Percentiles rank a stretch among this genome's conserved stretches.
Evolutionary conservation across 805 yeast genomes (phyloP).

Genomic region (Pichia phayaonensis): DNA sequence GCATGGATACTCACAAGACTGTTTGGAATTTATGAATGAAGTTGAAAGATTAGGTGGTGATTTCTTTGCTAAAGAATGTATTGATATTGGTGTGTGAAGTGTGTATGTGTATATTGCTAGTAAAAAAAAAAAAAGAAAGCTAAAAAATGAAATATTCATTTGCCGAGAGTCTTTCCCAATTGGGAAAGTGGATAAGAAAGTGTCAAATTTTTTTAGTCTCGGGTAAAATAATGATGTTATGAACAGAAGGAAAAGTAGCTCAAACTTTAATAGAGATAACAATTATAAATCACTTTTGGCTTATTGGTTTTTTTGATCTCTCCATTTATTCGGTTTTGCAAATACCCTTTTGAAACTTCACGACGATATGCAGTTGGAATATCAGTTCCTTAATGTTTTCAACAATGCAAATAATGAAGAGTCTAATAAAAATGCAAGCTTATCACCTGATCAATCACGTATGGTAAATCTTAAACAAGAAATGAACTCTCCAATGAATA

Average conservation of each 20-base stretch:
- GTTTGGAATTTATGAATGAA: slow-evolving; percentile 12
- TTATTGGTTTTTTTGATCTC: neutral
- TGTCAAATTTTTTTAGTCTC: too few relatives aligned
- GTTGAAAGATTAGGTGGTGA: slow-evolving; percentile 22
- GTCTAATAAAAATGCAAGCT: neutral
- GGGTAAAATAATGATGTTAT: too few relatives aligned
- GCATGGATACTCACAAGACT: slow-evolving; percentile 44
- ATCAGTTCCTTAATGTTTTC: neutral
- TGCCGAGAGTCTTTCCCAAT: neutral
- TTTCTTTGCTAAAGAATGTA: slow-evolving; percentile 28
- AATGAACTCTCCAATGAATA: neutral
- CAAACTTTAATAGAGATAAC: too few relatives aligned
- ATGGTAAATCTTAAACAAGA: neutral
- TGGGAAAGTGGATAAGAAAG: neutral
- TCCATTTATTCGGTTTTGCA: neutral
- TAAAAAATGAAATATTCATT: neutral
- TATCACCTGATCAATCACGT: neutral
- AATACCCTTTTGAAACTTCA: neutral
- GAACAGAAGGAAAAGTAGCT: too few relatives aligned
- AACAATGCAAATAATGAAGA: neutral
- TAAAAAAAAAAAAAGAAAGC: too few relatives aligned
- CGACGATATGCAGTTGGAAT: neutral
- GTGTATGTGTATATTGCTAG: neutral
- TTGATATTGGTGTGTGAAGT: neutral
- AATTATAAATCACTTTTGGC: too few relatives aligned